Evolutionary conservation across 768 basidiomycete species (phyloP).

Genomic region (Termitomyces sp.): DNA sequence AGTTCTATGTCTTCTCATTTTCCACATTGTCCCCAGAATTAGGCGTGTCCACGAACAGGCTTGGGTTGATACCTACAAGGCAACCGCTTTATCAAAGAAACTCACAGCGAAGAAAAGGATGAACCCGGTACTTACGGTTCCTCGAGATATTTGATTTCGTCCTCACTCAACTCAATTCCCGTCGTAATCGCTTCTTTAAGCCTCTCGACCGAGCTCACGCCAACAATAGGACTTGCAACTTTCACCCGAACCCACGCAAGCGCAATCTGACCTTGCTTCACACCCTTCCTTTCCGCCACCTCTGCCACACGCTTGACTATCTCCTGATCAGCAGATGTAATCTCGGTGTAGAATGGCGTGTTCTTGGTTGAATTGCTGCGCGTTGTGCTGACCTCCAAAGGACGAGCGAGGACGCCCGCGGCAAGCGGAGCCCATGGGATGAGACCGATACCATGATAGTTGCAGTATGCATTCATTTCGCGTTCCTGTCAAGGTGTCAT

Average conservation of each 20-base stretch:
- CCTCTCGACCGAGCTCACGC: constrained; percentile 15
- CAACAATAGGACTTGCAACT: constrained; percentile 27
- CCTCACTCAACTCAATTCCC: constrained; percentile 27
- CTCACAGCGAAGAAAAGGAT: neutral
- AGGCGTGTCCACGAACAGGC: constrained; percentile 10
- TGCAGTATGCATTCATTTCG: constrained; percentile 40
- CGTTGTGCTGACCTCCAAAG: constrained; percentile 17
- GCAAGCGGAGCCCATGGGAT: constrained; percentile 47
- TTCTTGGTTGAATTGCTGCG: constrained; percentile 13
- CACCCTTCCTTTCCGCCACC: constrained; percentile 32
- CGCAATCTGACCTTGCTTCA: constrained; percentile 40
- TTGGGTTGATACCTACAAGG: constrained; percentile 10
- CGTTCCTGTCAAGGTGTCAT: constrained; percentile 28
- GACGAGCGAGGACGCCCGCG: constrained; percentile 32
- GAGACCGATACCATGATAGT: constrained; percentile 43
- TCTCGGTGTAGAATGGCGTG: constrained; percentile 12
- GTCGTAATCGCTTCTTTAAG: constrained; percentile 14
- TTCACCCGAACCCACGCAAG: constrained; percentile 35
- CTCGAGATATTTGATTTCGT: constrained; percentile 36
- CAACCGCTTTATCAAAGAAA: neutral
- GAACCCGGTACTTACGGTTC: constrained; percentile 25
- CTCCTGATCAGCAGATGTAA: constrained; percentile 20
- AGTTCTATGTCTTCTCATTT: neutral
- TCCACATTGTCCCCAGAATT: neutral
- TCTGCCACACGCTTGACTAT: constrained; percentile 30